These are phyloP conservation scores for Pisolithus marmoratus DNA, from an alignment of 768 basidiomycete species.

Conservation along the genomic window DNA sequence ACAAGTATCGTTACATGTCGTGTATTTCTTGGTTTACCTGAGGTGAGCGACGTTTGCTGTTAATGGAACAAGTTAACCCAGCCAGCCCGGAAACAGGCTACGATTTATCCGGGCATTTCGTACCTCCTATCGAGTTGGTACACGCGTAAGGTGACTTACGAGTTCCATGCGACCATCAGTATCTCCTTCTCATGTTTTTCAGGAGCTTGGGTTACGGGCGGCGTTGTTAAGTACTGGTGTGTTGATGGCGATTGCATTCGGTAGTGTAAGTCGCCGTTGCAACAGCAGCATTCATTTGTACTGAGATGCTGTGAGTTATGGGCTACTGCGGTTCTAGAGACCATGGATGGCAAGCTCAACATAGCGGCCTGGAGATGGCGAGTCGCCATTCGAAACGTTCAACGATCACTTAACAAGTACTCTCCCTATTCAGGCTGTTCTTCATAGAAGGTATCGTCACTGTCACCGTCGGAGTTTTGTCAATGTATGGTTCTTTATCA, in stretches of 20 bases:
- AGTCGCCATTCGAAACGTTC: slow-evolving; percentile 1
- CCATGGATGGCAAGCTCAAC: slow-evolving; percentile 62
- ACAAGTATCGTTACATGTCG: slow-evolving; percentile 53
- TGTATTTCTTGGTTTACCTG: slow-evolving; percentile 59
- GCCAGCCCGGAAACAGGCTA: slow-evolving; percentile 31
- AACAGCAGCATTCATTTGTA: neutral
- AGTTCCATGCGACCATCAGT: neutral
- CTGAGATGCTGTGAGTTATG: slow-evolving; percentile 41
- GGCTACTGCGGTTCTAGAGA: slow-evolving; percentile 64
- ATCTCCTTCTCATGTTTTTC: neutral
- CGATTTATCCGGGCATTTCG: slow-evolving; percentile 57
- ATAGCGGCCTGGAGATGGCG: slow-evolving; percentile 71
- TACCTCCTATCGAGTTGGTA: slow-evolving; percentile 28
- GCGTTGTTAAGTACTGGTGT: slow-evolving; percentile 55
- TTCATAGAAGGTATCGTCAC: slow-evolving; percentile 68
- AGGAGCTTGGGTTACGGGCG: slow-evolving; percentile 62
- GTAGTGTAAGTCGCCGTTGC: slow-evolving; percentile 38
- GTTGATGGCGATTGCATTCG: slow-evolving; percentile 62
- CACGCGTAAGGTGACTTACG: slow-evolving; percentile 14
- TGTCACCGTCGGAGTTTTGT: slow-evolving; percentile 48
- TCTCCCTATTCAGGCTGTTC: slow-evolving; percentile 49
- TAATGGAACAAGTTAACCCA: neutral
- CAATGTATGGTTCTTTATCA: slow-evolving; percentile 35
- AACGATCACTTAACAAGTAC: neutral
- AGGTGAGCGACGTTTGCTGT: slow-evolving; percentile 27